Evolutionary conservation across 805 yeast species (phyloP).

Genomic region (Candida easanensis): DNA sequence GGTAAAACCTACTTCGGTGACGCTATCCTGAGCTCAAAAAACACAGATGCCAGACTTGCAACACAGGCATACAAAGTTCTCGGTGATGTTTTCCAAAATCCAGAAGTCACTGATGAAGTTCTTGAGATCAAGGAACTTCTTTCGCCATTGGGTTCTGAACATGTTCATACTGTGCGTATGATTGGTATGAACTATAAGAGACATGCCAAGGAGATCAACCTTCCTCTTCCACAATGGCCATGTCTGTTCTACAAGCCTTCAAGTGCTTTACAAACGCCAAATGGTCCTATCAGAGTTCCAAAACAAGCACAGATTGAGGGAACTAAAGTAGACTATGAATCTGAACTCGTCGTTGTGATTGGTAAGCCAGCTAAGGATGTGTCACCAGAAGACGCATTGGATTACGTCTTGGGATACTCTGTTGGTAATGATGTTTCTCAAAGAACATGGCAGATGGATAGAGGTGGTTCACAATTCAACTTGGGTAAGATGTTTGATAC

Average conservation of each 20-base stretch:
- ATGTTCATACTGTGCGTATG: conserved; percentile 40
- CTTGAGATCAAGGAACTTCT: conserved; percentile 34
- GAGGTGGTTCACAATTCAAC: conserved; percentile 53
- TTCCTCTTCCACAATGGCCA: conserved; percentile 46
- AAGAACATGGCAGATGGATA: conserved; percentile 52
- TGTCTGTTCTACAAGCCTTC: conserved; percentile 50
- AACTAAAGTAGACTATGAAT: conserved; percentile 47
- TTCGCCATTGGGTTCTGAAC: conserved; percentile 37
- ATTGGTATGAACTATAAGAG: conserved; percentile 52
- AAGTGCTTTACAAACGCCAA: conserved; percentile 43
- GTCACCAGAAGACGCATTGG: conserved; percentile 39
- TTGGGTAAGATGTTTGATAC: conserved; percentile 53
- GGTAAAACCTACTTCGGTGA: conserved; percentile 46
- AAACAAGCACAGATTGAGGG: conserved; percentile 32
- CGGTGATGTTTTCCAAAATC: conserved; percentile 44
- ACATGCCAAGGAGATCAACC: conserved; percentile 38
- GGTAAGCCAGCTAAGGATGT: conserved; percentile 48
- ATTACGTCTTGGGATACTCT: conserved; percentile 49
- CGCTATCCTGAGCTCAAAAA: conserved; percentile 35
- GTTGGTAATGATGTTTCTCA: conserved; percentile 57
- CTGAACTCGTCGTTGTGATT: conserved; percentile 51
- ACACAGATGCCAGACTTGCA: conserved; percentile 36
- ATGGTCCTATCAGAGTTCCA: conserved; percentile 41
- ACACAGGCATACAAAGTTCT: conserved; percentile 39
- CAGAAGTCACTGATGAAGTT: conserved; percentile 35